Evolutionary conservation across 768 basidiomycete genomes (phyloP), one percentile per base, ranked within the genome.

Genomic region (Xerocomus potaroensis): DNA sequence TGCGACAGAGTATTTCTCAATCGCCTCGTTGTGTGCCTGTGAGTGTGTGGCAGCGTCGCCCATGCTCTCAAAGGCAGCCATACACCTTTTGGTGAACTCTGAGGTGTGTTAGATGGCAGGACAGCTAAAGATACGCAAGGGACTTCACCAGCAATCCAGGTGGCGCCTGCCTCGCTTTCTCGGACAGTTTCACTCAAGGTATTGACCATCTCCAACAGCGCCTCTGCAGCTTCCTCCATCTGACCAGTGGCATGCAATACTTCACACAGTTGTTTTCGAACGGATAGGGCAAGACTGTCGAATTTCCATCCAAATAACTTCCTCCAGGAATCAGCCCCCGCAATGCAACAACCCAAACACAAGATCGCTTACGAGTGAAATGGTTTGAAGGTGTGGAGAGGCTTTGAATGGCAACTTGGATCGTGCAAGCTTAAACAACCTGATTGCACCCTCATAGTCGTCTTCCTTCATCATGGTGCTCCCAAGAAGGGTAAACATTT

Each of bases 291-390:
- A 38, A 56, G 45, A 19, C 36, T 44, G 0, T 49, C 50, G 3
- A 52, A 43, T 27, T 41, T 23, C 55, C 55, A 57, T 16, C 43
- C 49, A 41, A 52, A 57, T 24, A 57, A 21, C 54, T 54, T 36
- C 46, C 32, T 15, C 27, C 23, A n/a, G 7, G 1, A 15, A 15
- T 53, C 9, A 51, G 38, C 33, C n/a, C n/a, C n/a, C n/a, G n/a
- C n/a, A n/a, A 14, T 18, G 21, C 11, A 32, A 42, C 15, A 24
- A n/a, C n/a, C n/a, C n/a, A n/a, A n/a, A n/a, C n/a, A 4, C 1
- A 30, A n/a, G 32, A 24, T 19, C 14, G 3, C 50, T 33, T 40
- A 55, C 51, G 14, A 57, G 56, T 1, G 54, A 52, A 41, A 57
- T 52, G 14, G 48, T 47, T 8, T 15, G 44, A 19, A 56, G 27